These are phyloP conservation scores for Parathielavia hyrcaniae DNA, from an alignment of 495 filamentous ascomycete genomes.

Conservation along the genomic window DNA sequence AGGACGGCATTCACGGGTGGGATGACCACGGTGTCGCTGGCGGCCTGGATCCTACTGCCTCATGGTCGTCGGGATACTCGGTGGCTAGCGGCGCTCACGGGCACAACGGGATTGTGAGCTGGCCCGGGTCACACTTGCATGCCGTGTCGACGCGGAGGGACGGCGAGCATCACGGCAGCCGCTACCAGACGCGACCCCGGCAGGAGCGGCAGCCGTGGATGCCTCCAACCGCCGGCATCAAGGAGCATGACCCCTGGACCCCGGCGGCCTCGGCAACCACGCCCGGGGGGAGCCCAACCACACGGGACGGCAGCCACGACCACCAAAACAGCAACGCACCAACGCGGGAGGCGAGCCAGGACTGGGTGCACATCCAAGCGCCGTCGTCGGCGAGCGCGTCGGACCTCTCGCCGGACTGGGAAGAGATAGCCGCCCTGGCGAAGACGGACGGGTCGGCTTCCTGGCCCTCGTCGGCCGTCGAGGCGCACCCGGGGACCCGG, in stretches of 20 bases:
- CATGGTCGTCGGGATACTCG: not conserved
- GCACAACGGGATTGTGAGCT: not conserved
- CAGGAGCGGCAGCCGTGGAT: not conserved
- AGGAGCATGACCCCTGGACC: conserved; percentile 14
- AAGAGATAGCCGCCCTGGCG: conserved; percentile 8
- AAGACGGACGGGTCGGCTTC: not conserved
- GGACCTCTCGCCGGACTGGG: conserved; percentile 25
- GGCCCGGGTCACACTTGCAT: not conserved
- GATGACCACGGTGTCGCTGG: not conserved
- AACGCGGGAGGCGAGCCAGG: not conserved
- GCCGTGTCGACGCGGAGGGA: not conserved
- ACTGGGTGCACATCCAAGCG: conserved; percentile 11
- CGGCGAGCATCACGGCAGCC: conserved; percentile 8
- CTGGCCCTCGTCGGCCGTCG: too few relatives aligned
- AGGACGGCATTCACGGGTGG: conserved; percentile 3
- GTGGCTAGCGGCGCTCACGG: not conserved
- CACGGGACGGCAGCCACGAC: not conserved
- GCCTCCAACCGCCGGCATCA: not conserved
- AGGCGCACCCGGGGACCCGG: too few relatives aligned
- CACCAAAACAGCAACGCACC: not conserved
- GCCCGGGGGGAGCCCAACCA: not conserved
- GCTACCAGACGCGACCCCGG: not conserved
- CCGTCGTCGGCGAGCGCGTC: not conserved
- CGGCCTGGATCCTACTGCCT: not conserved
- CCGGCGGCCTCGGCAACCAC: conserved; percentile 6